Conservation (phyloP, 768 basidiomycete species). For the Pleurotus tuoliensis region DNA sequence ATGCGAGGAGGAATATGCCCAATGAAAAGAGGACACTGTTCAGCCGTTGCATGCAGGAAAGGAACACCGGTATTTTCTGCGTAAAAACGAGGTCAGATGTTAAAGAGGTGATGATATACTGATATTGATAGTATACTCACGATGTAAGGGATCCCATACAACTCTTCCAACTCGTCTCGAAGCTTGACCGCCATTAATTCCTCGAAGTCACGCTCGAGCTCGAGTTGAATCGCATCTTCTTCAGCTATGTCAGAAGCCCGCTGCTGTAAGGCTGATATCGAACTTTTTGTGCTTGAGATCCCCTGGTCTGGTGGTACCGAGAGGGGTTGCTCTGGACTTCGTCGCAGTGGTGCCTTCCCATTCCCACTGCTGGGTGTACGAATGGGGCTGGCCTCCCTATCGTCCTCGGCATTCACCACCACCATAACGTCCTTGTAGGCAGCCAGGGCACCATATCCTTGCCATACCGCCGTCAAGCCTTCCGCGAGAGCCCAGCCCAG, state of each 20-base stretch:
- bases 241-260: not conserved
- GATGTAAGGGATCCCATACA: slow-evolving; percentile 77
- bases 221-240: slow-evolving; percentile 23
- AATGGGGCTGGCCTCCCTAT: slow-evolving; percentile 13
- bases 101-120: no score
- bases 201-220: slow-evolving; percentile 65
- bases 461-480: slow-evolving; percentile 57
- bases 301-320: not conserved
- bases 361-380: not conserved
- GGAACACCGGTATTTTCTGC: slow-evolving; percentile 67
- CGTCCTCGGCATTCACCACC: slow-evolving; percentile 22
- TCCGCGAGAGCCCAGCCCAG: slow-evolving; percentile 75
- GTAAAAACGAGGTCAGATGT: not conserved
- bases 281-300: not conserved
- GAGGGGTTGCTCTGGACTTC: not conserved
- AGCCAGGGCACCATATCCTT: slow-evolving; percentile 66
- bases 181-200: slow-evolving; percentile 57
- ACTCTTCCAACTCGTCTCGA: slow-evolving; percentile 72
- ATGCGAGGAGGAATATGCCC: slow-evolving; percentile 60
- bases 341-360: not conserved
- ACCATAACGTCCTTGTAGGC: slow-evolving; percentile 71
- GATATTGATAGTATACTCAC: slow-evolving; percentile 37
- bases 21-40: slow-evolving; percentile 70
- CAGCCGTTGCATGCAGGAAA: slow-evolving; percentile 72
- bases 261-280: not conserved